Conservation (phyloP, 192 early-diverging fungal species). For the Geranomyces michiganensis region DNA sequence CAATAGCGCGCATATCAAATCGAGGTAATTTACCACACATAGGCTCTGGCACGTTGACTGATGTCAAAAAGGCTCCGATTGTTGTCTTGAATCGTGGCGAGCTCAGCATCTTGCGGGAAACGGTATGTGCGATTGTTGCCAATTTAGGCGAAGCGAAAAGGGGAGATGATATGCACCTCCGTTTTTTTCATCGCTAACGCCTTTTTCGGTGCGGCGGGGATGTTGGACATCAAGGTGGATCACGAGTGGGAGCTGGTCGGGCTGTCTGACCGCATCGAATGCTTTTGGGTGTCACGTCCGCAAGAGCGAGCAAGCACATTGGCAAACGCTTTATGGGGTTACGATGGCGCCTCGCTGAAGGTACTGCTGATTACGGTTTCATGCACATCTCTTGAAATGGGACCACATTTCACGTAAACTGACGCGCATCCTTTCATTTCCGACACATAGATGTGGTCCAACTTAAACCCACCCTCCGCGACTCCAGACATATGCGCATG, state of each 20-base stretch:
- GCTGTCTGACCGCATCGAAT: constrained; percentile 68
- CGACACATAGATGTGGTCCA: constrained; percentile 35
- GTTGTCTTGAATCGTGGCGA: constrained; percentile 69
- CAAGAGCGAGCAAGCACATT: constrained; percentile 56
- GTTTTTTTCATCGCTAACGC: constrained; percentile 16
- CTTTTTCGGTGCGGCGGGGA: too few species aligned
- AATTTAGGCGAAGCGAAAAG: neutral
- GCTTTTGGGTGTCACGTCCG: constrained; percentile 67
- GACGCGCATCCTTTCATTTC: too few species aligned
- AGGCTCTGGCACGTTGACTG: constrained; percentile 43
- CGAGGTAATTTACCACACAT: neutral
- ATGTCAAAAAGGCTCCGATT: constrained; percentile 57
- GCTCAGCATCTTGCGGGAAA: constrained; percentile 63
- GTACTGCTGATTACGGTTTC: constrained; percentile 27
- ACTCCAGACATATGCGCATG: neutral
- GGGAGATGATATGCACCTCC: neutral
- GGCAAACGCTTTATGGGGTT: constrained; percentile 70
- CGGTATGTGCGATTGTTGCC: neutral
- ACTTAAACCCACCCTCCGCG: constrained; percentile 7
- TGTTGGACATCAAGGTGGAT: constrained; percentile 12
- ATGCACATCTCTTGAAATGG: too few species aligned
- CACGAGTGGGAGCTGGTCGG: constrained; percentile 56
- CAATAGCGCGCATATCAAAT: too few species aligned
- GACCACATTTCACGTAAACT: too few species aligned
- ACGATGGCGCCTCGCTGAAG: constrained; percentile 67